A percentile compares a stretch with the other conserved stretches of the same genome.
Evolutionary conservation across 163 green algal genomes (phyloP).

Genomic region (Chlorella variabilis): DNA sequence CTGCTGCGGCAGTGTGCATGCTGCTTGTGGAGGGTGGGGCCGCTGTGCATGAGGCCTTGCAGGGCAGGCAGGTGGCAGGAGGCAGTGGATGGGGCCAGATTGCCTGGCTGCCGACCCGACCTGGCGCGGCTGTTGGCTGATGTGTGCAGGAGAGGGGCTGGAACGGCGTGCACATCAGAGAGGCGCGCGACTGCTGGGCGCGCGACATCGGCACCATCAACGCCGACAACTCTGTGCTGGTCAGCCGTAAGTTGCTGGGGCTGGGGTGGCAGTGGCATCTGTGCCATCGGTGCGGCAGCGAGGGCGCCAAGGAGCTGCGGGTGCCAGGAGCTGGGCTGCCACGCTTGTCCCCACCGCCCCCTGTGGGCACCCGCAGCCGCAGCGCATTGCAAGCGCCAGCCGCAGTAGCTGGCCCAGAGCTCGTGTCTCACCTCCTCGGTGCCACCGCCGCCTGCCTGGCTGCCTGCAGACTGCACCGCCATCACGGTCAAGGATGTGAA

Average conservation of each 20-base stretch:
- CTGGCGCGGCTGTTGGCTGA: too few species aligned
- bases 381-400: too few species aligned
- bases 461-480: background rate
- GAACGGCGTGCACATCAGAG: background rate
- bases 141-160: slow-evolving; percentile 13
- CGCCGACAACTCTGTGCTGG: background rate
- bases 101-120: too few species aligned
- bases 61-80: background rate
- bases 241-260: background rate
- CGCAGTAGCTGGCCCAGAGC: too few species aligned
- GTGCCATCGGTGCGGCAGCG: background rate
- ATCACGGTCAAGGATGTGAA: background rate
- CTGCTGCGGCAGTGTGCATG: background rate
- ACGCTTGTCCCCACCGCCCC: too few species aligned
- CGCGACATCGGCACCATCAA: slow-evolving; percentile 8
- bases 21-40: too few species aligned
- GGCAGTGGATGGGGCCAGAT: background rate
- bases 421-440: too few species aligned
- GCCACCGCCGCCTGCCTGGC: too few species aligned
- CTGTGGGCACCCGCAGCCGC: too few species aligned
- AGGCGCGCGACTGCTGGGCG: slow-evolving; percentile 8
- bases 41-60: too few species aligned
- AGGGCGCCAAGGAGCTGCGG: too few species aligned
- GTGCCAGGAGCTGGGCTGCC: too few species aligned
- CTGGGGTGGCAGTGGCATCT: background rate